Conservation (phyloP, 257 asterid species). For the Hygrophila difformis region DNA sequence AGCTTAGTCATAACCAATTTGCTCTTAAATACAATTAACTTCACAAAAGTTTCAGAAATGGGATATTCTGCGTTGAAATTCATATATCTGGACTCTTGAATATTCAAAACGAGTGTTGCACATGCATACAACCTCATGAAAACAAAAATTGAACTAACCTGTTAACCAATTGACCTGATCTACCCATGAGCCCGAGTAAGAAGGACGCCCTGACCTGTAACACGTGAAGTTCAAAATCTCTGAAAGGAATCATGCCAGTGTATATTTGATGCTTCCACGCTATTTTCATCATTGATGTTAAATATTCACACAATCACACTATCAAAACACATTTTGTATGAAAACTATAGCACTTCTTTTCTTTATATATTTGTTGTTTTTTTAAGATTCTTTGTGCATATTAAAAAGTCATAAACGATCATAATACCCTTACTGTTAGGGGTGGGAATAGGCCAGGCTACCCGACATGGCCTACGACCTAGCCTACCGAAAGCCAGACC, state of each 20-base stretch:
- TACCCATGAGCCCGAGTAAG: slow-evolving; percentile 69
- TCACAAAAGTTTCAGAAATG: background rate
- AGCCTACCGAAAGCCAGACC: too few species aligned
- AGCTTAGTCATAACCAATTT: background rate
- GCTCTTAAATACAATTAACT: background rate
- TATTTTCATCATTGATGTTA: background rate
- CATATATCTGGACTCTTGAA: slow-evolving; percentile 5
- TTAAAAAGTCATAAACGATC: too few species aligned
- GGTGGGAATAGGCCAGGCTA: too few species aligned
- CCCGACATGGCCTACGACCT: too few species aligned
- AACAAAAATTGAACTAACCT: slow-evolving; percentile 47
- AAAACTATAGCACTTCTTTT: too few species aligned
- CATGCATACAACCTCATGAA: slow-evolving; percentile 15
- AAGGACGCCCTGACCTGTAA: slow-evolving; percentile 79
- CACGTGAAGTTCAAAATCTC: slow-evolving; percentile 14
- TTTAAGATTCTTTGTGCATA: too few species aligned
- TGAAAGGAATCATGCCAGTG: slow-evolving; percentile 1
- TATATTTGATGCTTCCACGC: background rate
- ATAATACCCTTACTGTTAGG: too few species aligned
- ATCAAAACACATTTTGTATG: slow-evolving; percentile 4
- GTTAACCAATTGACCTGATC: slow-evolving; percentile 92
- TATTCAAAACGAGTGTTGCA: slow-evolving; percentile 1
- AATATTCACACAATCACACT: background rate
- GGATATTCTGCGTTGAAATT: background rate
- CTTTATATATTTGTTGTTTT: too few species aligned